Conservation (phyloP, 176 grass and related monocot genomes). For the Oryza punctata region DNA sequence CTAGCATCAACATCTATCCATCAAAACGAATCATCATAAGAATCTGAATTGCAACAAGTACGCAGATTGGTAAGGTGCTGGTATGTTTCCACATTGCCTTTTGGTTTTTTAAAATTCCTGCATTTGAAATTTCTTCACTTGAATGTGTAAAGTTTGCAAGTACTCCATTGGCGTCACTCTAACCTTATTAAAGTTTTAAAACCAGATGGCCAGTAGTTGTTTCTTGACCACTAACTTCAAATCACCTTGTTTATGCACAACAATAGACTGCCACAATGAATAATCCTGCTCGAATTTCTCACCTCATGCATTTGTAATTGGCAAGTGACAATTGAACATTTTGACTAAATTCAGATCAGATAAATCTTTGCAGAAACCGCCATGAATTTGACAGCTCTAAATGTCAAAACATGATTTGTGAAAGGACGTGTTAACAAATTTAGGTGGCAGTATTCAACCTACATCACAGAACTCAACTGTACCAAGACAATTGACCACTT, state of each 20-base stretch:
- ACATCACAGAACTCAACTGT: background rate
- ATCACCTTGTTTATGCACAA: background rate
- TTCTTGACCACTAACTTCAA: background rate
- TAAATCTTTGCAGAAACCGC: background rate
- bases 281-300: background rate
- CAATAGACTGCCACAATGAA: background rate
- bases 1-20: background rate
- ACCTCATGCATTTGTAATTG: background rate
- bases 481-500: background rate
- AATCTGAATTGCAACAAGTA: background rate
- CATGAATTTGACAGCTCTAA: background rate
- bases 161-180: background rate
- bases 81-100: background rate
- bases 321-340: background rate
- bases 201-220: background rate
- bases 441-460: background rate
- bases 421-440: background rate
- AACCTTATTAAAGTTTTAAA: background rate
- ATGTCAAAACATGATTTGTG: background rate
- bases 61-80: background rate
- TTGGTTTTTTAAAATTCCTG: background rate
- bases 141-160: background rate
- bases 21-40: background rate
- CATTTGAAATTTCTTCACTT: conserved; percentile 10
- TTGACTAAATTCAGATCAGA: background rate